A percentile compares a stretch with the other conserved stretches of the same genome.
Evolutionary conservation across 2,329 filamentous ascomycete species (phyloP).

Genomic region (Calonectria fujianensis): DNA sequence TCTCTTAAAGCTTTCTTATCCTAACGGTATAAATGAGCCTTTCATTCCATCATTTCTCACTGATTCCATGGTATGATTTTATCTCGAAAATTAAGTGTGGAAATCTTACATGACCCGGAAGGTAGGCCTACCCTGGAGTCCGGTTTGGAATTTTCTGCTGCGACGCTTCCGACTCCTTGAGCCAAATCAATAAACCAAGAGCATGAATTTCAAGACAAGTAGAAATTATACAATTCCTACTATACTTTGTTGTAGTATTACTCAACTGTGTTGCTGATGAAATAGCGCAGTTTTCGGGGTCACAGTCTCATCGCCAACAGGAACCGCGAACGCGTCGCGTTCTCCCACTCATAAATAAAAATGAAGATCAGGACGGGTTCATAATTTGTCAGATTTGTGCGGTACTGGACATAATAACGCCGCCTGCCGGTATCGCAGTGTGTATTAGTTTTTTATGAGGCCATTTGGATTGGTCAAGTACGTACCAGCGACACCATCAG

Average conservation of each 20-base stretch:
- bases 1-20: too few species aligned
- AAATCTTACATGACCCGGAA: neutral
- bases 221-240: neutral
- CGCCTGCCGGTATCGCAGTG: neutral
- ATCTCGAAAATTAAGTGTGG: too few species aligned
- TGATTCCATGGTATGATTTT: too few species aligned
- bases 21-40: too few species aligned
- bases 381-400: neutral
- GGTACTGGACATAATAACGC: neutral
- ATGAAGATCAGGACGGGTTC: neutral
- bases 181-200: neutral
- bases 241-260: neutral
- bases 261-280: neutral
- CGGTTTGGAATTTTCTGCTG: neutral
- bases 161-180: neutral
- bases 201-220: neutral
- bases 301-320: too few species aligned
- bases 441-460: neutral
- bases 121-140: neutral
- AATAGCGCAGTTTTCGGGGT: neutral
- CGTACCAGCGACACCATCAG: neutral
- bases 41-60: too few species aligned
- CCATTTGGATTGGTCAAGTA: neutral
- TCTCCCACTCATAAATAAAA: neutral
- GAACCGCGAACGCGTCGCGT: too few species aligned